phyloP scores from a whole-genome alignment of 1,284 basidiomycete species.

The Cryptococcus sp. region DNA sequence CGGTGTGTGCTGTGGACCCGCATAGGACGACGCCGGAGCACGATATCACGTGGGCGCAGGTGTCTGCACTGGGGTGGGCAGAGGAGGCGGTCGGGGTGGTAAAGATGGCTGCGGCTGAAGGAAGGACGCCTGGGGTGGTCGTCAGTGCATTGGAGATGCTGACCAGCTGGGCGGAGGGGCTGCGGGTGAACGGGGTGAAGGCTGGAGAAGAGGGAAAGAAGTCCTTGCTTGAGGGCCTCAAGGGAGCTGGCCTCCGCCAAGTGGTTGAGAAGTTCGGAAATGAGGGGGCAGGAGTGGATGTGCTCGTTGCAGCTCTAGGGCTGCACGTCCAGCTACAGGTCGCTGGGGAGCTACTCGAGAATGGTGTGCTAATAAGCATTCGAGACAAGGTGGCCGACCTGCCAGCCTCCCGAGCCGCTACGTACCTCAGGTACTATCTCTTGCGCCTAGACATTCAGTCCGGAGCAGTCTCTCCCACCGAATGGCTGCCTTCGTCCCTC shows the following conservation, averaged over 20 bases:
- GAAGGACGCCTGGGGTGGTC: conserved; percentile 52
- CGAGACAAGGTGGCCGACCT: neutral
- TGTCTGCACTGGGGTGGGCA: conserved; percentile 70
- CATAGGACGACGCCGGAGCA: conserved; percentile 81
- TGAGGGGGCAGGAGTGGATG: neutral
- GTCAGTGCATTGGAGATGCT: conserved; percentile 27
- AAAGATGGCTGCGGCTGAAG: conserved; percentile 17
- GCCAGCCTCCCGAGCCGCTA: neutral
- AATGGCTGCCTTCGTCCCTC: conserved; percentile 18
- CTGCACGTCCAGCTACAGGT: conserved; percentile 5
- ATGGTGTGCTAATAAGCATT: neutral
- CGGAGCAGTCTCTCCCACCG: neutral
- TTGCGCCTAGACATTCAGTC: conserved; percentile 1
- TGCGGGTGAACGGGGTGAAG: conserved; percentile 63
- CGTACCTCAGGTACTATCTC: conserved; percentile 7
- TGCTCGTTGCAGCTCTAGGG: conserved; percentile 5
- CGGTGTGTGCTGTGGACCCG: conserved; percentile 77
- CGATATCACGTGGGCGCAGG: conserved; percentile 85
- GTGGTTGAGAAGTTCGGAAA: neutral
- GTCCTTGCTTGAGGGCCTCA: conserved; percentile 13
- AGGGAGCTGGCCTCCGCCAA: neutral
- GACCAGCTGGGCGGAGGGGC: conserved; percentile 67
- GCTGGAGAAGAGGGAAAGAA: conserved; percentile 61
- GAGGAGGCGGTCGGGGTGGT: conserved; percentile 54
- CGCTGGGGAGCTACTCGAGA: conserved; percentile 7